phyloP scores from a whole-genome alignment of 208 protist species.

The Borovskyia barvae region DNA sequence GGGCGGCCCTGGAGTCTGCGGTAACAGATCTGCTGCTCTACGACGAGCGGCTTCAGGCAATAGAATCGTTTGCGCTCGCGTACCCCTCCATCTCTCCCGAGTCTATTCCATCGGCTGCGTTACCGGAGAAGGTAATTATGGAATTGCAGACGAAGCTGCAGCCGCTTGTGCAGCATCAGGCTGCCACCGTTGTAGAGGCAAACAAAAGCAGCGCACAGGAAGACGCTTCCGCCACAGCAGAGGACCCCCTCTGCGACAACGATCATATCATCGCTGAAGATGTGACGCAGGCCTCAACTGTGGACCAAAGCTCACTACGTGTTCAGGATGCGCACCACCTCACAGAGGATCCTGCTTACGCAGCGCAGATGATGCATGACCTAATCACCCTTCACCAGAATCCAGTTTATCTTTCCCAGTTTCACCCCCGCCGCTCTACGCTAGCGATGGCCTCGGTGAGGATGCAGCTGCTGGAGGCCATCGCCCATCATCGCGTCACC shows the following conservation, averaged over 20 bases:
- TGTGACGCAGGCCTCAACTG: no score
- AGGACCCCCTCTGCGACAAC: no score
- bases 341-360: constrained; percentile 28
- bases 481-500: constrained; percentile 69
- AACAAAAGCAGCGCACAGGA: no score
- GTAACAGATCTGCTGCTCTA: constrained; percentile 61
- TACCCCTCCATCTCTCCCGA: constrained; percentile 45
- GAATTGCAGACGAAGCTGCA: constrained; percentile 13
- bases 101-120: constrained; percentile 35
- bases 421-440: constrained; percentile 58
- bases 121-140: constrained; percentile 25
- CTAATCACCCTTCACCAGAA: constrained; percentile 35
- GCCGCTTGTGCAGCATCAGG: constrained; percentile 12
- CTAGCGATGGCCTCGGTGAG: constrained; percentile 57
- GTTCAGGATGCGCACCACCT: no score
- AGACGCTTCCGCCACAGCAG: no score
- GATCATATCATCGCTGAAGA: no score
- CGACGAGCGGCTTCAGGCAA: constrained; percentile 53
- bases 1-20: constrained; percentile 41
- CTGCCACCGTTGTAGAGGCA: no score
- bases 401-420: constrained; percentile 47
- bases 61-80: constrained; percentile 50
- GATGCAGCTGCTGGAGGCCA: constrained; percentile 46
- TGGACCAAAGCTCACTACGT: no score
- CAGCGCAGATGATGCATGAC: constrained; percentile 27